Percentiles rank a stretch among this genome's conserved stretches.
phyloP scores from a whole-genome alignment of 2,329 filamentous ascomycete species.

The Bipolaris zeicola region DNA sequence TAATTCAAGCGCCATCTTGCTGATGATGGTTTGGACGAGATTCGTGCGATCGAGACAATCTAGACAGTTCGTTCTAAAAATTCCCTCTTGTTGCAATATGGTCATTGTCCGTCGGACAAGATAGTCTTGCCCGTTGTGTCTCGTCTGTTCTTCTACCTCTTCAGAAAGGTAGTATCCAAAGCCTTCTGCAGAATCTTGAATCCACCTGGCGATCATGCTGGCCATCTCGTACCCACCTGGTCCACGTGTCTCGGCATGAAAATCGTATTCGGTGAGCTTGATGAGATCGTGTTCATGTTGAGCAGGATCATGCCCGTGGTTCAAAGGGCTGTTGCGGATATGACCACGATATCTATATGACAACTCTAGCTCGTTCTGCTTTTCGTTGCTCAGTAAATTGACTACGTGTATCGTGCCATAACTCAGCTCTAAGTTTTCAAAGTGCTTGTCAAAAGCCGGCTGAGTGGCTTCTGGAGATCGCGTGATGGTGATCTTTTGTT shows the following conservation, averaged over 20 bases:
- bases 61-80: slow-evolving; percentile 93
- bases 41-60: slow-evolving; percentile 97
- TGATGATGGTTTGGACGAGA: slow-evolving; percentile 93
- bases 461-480: slow-evolving; percentile 88
- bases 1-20: slow-evolving; percentile 85
- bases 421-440: slow-evolving; percentile 79
- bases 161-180: slow-evolving; percentile 94
- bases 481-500: slow-evolving; percentile 93
- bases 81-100: slow-evolving; percentile 89
- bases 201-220: slow-evolving; percentile 77
- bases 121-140: slow-evolving; percentile 50
- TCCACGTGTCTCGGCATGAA: slow-evolving; percentile 90
- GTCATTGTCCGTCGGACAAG: slow-evolving; percentile 60
- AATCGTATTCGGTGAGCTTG: slow-evolving; percentile 87
- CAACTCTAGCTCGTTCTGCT: slow-evolving; percentile 83
- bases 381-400: slow-evolving; percentile 90
- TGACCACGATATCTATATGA: slow-evolving; percentile 80
- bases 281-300: slow-evolving; percentile 73
- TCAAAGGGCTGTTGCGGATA: slow-evolving; percentile 74
- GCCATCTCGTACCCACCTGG: slow-evolving; percentile 89
- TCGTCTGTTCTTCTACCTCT: slow-evolving; percentile 63
- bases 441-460: slow-evolving; percentile 94
- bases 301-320: slow-evolving; percentile 60
- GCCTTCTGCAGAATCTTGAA: slow-evolving; percentile 77
- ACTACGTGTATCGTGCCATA: slow-evolving; percentile 93